Evolutionary conservation across 306 rosid genomes (phyloP).

Genomic region (barrel medic (Medicago truncatula)): MtrunA17r5.0-ANR NC_053044.1:38717501-38718000

Average conservation of each 20-base stretch:
- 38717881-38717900: conserved; percentile 82
- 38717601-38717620: conserved; percentile 70
- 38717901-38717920: conserved; percentile 79
- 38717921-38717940: conserved; percentile 73
- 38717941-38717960: conserved; percentile 95
- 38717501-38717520: conserved; percentile 46
- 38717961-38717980: conserved; percentile 96
- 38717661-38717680: conserved; percentile 74
- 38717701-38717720: conserved; percentile 70
- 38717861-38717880: conserved; percentile 89
- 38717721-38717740: conserved; percentile 82
- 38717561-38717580: conserved; percentile 50
- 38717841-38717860: conserved; percentile 57
- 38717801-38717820: conserved; percentile 87
- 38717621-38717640: conserved; percentile 69
- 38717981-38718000: conserved; percentile 61
- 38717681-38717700: conserved; percentile 70
- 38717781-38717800: conserved; percentile 81
- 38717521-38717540: conserved; percentile 69
- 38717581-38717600: conserved; percentile 68
- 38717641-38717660: conserved; percentile 61
- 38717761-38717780: conserved; percentile 75
- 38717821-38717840: conserved; percentile 61
- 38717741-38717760: conserved; percentile 67
- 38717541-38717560: conserved; percentile 73